Evolutionary conservation across 805 yeast species (phyloP).

Genomic region (Saccharomycopsis fodiens): DNA sequence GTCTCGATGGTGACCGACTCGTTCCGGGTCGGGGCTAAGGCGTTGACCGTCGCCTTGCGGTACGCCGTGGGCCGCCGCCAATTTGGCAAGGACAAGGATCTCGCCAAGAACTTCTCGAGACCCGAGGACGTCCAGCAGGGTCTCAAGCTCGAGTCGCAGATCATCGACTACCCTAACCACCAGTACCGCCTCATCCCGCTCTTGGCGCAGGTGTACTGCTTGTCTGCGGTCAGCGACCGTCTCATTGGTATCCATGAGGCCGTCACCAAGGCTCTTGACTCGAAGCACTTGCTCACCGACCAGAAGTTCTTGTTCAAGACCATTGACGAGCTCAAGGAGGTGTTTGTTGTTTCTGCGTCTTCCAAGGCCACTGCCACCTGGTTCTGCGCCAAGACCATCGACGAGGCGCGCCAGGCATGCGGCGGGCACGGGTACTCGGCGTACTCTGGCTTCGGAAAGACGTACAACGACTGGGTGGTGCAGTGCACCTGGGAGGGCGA

Average conservation of each 20-base stretch:
- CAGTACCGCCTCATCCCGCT: slow-evolving; percentile 85
- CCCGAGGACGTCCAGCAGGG: slow-evolving; percentile 3
- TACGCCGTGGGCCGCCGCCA: slow-evolving; percentile 89
- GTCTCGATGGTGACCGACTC: slow-evolving; percentile 87
- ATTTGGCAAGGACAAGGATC: slow-evolving; percentile 45
- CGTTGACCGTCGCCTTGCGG: slow-evolving; percentile 76
- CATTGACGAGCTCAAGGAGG: slow-evolving; percentile 59
- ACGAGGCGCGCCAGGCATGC: slow-evolving; percentile 86
- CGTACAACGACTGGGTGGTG: slow-evolving; percentile 90
- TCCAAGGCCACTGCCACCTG: slow-evolving; percentile 87
- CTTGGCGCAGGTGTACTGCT: slow-evolving; percentile 69
- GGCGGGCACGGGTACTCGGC: slow-evolving; percentile 96
- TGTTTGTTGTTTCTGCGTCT: slow-evolving; percentile 81
- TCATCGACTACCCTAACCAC: slow-evolving; percentile 82
- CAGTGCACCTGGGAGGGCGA: slow-evolving; percentile 99
- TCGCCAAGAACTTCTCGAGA: slow-evolving; percentile 11
- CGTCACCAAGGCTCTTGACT: slow-evolving; percentile 42
- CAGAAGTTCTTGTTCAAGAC: slow-evolving; percentile 27
- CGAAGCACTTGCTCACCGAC: slow-evolving; percentile 34
- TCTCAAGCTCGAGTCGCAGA: slow-evolving; percentile 47
- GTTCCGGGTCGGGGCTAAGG: slow-evolving; percentile 70
- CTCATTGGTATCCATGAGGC: slow-evolving; percentile 44
- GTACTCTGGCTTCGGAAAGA: slow-evolving; percentile 87
- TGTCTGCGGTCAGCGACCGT: slow-evolving; percentile 58
- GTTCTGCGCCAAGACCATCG: slow-evolving; percentile 73